Evolutionary conservation across 192 early-diverging fungal genomes (phyloP).

Genomic region (Coemansia sp.): DNA sequence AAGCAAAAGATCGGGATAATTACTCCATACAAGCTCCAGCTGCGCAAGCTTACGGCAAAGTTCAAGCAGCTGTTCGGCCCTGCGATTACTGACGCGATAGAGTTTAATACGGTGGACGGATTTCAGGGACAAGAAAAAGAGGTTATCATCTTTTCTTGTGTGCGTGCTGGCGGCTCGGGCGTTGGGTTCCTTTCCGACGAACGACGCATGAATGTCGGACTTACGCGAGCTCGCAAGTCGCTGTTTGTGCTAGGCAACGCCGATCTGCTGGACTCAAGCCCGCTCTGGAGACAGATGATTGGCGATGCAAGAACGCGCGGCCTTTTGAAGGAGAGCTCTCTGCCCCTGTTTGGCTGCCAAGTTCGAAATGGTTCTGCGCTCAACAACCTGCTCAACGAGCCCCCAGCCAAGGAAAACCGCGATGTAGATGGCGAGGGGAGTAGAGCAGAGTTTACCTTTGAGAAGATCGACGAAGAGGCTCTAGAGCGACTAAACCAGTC

Average conservation of each 20-base stretch:
- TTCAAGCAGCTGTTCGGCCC: slow-evolving; percentile 69
- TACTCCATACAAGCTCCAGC: slow-evolving; percentile 90
- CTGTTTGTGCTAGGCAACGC: slow-evolving; percentile 81
- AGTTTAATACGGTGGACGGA: slow-evolving; percentile 95
- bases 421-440: slow-evolving; percentile 42
- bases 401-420: not conserved
- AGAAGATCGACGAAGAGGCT: slow-evolving; percentile 23
- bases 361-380: not conserved
- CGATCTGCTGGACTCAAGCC: slow-evolving; percentile 58
- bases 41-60: slow-evolving; percentile 64
- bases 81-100: slow-evolving; percentile 67
- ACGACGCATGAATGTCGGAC: slow-evolving; percentile 88
- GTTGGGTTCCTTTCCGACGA: slow-evolving; percentile 85
- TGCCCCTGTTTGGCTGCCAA: slow-evolving; percentile 35
- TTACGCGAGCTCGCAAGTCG: slow-evolving; percentile 85
- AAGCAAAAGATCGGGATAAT: slow-evolving; percentile 79
- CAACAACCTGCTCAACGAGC: slow-evolving; percentile 11
- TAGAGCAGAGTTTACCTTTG: slow-evolving; percentile 35
- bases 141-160: slow-evolving; percentile 94
- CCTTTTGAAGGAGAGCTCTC: slow-evolving; percentile 9
- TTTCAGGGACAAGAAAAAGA: slow-evolving; percentile 99
- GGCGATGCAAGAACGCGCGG: slow-evolving; percentile 55
- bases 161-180: slow-evolving; percentile 66
- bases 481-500: slow-evolving; percentile 16
- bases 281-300: slow-evolving; percentile 75